phyloP scores from a whole-genome alignment of 1,139 yeast genomes.

The Yueomyces sp. region DNA sequence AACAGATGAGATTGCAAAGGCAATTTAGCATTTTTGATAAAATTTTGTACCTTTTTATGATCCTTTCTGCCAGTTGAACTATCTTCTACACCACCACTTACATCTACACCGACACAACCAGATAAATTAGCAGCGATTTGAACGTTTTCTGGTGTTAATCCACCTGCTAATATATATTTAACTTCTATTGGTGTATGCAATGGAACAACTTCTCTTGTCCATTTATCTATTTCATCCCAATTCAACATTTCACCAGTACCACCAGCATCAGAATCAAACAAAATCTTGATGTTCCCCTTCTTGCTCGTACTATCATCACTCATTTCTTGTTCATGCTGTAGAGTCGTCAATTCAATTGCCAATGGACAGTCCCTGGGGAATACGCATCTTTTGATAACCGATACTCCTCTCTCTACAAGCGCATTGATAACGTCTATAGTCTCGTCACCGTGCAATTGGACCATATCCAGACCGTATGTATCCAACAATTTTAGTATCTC shows the following conservation, averaged over 20 bases:
- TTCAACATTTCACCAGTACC: constrained; percentile 78
- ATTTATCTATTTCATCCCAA: constrained; percentile 45
- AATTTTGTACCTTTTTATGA: constrained; percentile 40
- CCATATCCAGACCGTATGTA: constrained; percentile 51
- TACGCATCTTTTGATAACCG: constrained; percentile 64
- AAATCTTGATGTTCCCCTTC: constrained; percentile 35
- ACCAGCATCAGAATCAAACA: constrained; percentile 81
- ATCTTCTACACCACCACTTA: constrained; percentile 82
- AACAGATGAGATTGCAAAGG: too few relatives aligned
- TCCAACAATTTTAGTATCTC: constrained; percentile 41
- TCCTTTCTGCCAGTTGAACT: constrained; percentile 58
- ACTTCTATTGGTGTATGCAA: constrained; percentile 20
- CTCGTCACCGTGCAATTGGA: constrained; percentile 86
- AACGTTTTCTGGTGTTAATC: constrained; percentile 67
- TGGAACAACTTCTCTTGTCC: constrained; percentile 23
- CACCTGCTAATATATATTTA: constrained; percentile 73
- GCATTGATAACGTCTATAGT: constrained; percentile 36
- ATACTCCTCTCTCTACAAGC: constrained; percentile 28
- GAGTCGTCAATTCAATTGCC: constrained; percentile 3
- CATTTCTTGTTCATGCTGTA: not conserved
- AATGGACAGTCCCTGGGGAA: constrained; percentile 41
- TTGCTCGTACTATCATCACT: not conserved
- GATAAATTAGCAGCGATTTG: constrained; percentile 31
- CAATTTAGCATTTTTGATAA: constrained; percentile 39
- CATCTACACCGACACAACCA: constrained; percentile 80